Evolutionary conservation across 2,329 filamentous ascomycete species (phyloP).

Genomic region (Sporothrix variecibatus): DNA sequence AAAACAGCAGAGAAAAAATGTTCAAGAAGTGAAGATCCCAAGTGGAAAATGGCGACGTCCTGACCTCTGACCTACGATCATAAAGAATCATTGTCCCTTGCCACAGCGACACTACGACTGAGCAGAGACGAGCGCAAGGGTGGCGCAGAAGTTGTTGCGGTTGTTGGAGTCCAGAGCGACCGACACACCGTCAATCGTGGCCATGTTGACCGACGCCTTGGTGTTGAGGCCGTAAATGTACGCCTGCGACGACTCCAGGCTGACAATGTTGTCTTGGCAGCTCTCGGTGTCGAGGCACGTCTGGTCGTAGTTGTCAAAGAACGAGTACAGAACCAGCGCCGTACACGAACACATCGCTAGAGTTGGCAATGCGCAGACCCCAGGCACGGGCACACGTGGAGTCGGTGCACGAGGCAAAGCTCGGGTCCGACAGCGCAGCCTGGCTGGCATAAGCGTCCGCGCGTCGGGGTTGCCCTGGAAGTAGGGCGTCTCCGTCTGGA

Average conservation of each 20-base stretch:
- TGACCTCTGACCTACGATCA: not conserved
- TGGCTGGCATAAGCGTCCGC: slow-evolving; percentile 64
- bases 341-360: slow-evolving; percentile 67
- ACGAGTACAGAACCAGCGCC: slow-evolving; percentile 75
- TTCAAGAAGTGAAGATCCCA: slow-evolving; percentile 24
- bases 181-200: slow-evolving; percentile 60
- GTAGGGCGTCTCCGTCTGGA: slow-evolving; percentile 89
- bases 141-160: slow-evolving; percentile 65
- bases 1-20: slow-evolving; percentile 1
- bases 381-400: slow-evolving; percentile 68
- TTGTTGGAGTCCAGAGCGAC: slow-evolving; percentile 61
- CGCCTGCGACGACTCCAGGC: slow-evolving; percentile 61
- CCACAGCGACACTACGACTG: slow-evolving; percentile 13
- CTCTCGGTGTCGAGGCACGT: slow-evolving; percentile 65
- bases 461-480: slow-evolving; percentile 82
- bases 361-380: slow-evolving; percentile 72
- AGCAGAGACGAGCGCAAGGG: slow-evolving; percentile 54
- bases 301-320: slow-evolving; percentile 81
- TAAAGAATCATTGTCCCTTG: not conserved
- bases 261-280: slow-evolving; percentile 79
- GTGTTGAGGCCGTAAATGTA: slow-evolving; percentile 71
- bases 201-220: slow-evolving; percentile 74
- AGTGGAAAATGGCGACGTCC: slow-evolving; percentile 3
- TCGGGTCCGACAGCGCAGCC: slow-evolving; percentile 63
- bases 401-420: slow-evolving; percentile 63